Conservation (phyloP, 129 eudicot species). For the Saussurea involucrata region DNA sequence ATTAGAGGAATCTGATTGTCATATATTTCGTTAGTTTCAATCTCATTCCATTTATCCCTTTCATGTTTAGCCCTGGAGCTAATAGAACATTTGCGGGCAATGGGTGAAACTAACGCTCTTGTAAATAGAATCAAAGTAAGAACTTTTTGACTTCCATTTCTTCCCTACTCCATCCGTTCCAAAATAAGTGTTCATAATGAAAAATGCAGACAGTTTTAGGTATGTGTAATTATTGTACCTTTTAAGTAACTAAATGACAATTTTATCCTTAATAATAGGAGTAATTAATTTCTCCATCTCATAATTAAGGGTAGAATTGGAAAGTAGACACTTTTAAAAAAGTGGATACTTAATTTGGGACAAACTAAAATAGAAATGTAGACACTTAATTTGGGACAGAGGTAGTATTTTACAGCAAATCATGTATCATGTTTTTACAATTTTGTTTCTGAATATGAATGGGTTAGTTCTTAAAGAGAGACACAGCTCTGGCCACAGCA, state of each 20-base stretch:
- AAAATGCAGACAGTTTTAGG: too few relatives aligned
- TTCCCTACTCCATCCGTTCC: not conserved
- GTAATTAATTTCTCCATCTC: too few relatives aligned
- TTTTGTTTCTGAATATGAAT: not conserved
- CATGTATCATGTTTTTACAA: not conserved
- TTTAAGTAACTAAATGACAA: too few relatives aligned
- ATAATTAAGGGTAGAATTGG: too few relatives aligned
- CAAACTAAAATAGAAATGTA: too few relatives aligned
- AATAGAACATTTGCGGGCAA: constrained; percentile 86
- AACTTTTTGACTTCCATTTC: not conserved
- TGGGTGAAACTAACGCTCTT: constrained; percentile 98
- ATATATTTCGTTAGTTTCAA: not conserved
- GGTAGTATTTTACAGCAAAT: not conserved
- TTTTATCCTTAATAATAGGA: too few relatives aligned
- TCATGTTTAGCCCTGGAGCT: constrained; percentile 75
- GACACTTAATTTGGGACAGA: too few relatives aligned
- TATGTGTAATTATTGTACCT: too few relatives aligned
- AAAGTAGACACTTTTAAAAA: too few relatives aligned
- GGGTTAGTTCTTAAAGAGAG: constrained; percentile 64
- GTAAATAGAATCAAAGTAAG: constrained; percentile 68
- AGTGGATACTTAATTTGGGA: too few relatives aligned
- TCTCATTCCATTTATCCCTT: constrained; percentile 3
- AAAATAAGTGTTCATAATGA: too few relatives aligned
- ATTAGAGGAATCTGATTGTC: not conserved
- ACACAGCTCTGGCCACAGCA: constrained; percentile 88